phyloP scores from a whole-genome alignment of 1,284 basidiomycete genomes.

The Mycosarcoma mackinlayi region DNA sequence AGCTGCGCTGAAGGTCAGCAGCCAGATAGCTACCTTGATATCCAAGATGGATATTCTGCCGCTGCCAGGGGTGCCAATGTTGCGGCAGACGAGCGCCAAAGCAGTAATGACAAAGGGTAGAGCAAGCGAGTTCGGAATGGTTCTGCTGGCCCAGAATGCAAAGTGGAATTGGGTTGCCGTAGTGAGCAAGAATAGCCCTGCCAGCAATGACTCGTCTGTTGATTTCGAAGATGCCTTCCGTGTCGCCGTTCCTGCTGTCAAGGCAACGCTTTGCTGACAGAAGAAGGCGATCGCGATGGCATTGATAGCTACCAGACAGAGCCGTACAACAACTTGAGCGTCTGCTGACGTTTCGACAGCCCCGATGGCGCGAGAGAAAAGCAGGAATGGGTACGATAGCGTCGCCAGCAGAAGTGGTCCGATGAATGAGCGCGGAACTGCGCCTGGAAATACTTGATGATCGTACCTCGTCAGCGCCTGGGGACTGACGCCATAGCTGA shows the following conservation, averaged over 20 bases:
- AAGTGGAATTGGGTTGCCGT: slow-evolving; percentile 88
- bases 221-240: too few species aligned
- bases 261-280: slow-evolving; percentile 73
- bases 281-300: slow-evolving; percentile 77
- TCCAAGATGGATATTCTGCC: slow-evolving; percentile 17
- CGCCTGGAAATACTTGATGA: slow-evolving; percentile 87
- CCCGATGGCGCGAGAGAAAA: slow-evolving; percentile 69
- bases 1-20: slow-evolving; percentile 77
- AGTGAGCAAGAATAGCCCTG: slow-evolving; percentile 72
- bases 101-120: slow-evolving; percentile 79
- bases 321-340: slow-evolving; percentile 78
- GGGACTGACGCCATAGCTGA: slow-evolving; percentile 77
- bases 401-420: slow-evolving; percentile 72
- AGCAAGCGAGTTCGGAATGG: slow-evolving; percentile 93
- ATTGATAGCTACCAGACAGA: slow-evolving; percentile 79
- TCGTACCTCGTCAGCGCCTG: slow-evolving; percentile 76
- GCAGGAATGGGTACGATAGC: slow-evolving; percentile 58
- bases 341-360: slow-evolving; percentile 72
- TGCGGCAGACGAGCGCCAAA: slow-evolving; percentile 73
- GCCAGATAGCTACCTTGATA: slow-evolving; percentile 62
- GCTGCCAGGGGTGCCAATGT: not conserved
- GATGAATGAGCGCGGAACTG: slow-evolving; percentile 88
- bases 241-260: not conserved
- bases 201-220: not conserved
- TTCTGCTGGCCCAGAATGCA: slow-evolving; percentile 90